Evolutionary conservation across 83 land plant genomes (phyloP).

Genomic region (Thuja plicata): DNA sequence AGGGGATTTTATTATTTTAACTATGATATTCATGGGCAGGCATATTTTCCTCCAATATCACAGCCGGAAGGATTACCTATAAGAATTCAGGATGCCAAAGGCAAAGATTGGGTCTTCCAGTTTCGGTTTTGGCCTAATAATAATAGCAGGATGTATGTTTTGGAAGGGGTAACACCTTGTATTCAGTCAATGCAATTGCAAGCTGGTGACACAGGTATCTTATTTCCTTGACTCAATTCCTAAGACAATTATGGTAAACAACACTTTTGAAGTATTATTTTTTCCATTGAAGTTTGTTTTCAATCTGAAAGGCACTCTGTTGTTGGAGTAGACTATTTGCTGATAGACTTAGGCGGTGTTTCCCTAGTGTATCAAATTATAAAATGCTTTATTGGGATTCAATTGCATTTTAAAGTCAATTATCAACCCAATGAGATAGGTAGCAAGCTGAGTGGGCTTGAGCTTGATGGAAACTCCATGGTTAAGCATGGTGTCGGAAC

Average conservation of each 20-base stretch:
- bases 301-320: neutral
- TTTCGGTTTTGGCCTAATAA: constrained; percentile 97
- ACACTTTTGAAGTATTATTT: neutral
- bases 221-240: neutral
- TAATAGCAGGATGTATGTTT: constrained; percentile 96
- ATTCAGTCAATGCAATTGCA: constrained; percentile 90
- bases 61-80: constrained; percentile 88
- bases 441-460: too few relatives aligned
- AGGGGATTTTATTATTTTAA: neutral
- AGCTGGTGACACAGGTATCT: constrained; percentile 89
- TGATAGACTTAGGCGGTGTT: neutral
- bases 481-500: too few relatives aligned
- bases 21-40: constrained; percentile 41
- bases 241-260: neutral
- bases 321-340: neutral
- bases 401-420: too few relatives aligned
- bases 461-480: too few relatives aligned
- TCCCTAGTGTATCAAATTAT: too few relatives aligned
- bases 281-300: neutral
- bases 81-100: constrained; percentile 78
- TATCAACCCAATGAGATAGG: too few relatives aligned
- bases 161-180: constrained; percentile 95
- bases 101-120: constrained; percentile 88
- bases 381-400: too few relatives aligned
- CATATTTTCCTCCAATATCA: constrained; percentile 85